Conservation (phyloP, 2,329 filamentous ascomycete genomes). For the Epichloe baconii region DNA sequence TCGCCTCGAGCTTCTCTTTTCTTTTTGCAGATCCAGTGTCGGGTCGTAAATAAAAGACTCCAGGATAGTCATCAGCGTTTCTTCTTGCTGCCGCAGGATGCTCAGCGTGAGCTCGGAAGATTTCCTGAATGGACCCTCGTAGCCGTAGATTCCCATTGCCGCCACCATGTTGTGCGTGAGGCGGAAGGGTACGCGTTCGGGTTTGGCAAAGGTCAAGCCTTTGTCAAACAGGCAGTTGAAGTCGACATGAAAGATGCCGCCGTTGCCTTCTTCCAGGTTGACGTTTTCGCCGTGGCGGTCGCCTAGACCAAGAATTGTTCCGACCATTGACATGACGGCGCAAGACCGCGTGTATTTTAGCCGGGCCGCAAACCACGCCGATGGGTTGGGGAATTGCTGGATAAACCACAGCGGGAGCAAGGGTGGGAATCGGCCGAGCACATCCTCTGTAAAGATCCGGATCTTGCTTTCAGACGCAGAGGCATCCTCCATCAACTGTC, state of each 20-base stretch:
- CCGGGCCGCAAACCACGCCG: constrained; percentile 80
- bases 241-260: constrained; percentile 92
- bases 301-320: constrained; percentile 83
- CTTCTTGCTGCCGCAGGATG: constrained; percentile 79
- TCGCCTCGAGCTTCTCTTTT: constrained; percentile 35
- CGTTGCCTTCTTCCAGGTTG: constrained; percentile 82
- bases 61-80: constrained; percentile 92
- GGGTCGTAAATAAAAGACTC: constrained; percentile 97
- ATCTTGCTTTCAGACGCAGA: constrained; percentile 44
- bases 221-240: constrained; percentile 99
- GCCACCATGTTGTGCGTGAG: constrained; percentile 98
- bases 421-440: constrained; percentile 58
- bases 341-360: constrained; percentile 84
- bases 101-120: constrained; percentile 80
- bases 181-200: constrained; percentile 89
- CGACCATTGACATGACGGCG: constrained; percentile 99
- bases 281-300: constrained; percentile 98
- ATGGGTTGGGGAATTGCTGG: constrained; percentile 85
- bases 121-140: constrained; percentile 84
- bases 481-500: constrained; percentile 50
- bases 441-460: constrained; percentile 55
- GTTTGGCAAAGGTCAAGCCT: constrained; percentile 85
- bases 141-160: constrained; percentile 89
- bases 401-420: constrained; percentile 92
- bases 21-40: constrained; percentile 75